These are phyloP conservation scores for Bidens hawaiensis DNA, from an alignment of 140 eudicot species.

Conservation along the genomic window DNA sequence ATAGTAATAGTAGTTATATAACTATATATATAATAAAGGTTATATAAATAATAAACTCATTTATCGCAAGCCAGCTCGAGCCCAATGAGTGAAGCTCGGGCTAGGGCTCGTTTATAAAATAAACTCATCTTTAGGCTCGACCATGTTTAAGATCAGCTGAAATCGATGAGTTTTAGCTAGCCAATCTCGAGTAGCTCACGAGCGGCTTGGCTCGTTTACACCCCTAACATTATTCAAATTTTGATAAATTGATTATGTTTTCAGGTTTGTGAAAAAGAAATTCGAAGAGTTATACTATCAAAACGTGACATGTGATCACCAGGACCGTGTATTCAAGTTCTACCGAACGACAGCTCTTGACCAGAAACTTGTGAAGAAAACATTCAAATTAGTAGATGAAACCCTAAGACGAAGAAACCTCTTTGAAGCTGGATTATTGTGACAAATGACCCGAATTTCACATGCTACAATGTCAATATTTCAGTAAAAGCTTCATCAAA, in stretches of 20 bases:
- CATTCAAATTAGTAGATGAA: constrained; percentile 92
- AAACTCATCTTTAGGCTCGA: too few species aligned
- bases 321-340: constrained; percentile 91
- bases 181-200: too few species aligned
- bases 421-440: constrained; percentile 92
- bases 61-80: too few species aligned
- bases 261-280: constrained; percentile 94
- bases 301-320: constrained; percentile 77
- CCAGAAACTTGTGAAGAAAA: constrained; percentile 96
- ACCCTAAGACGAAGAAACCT: constrained; percentile 96
- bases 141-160: too few species aligned
- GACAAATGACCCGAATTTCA: constrained; percentile 28
- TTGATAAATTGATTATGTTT: neutral
- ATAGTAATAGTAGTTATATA: too few species aligned
- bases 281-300: constrained; percentile 93
- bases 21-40: too few species aligned
- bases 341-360: constrained; percentile 96
- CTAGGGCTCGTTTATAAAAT: too few species aligned
- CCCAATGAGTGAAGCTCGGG: too few species aligned
- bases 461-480: constrained; percentile 45
- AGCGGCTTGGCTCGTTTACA: too few species aligned
- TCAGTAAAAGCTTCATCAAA: constrained; percentile 20
- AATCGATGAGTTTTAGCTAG: too few species aligned
- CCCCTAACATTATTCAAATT: too few species aligned
- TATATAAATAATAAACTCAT: too few species aligned